phyloP scores from a whole-genome alignment of 371 early-diverging fungal genomes.

The Mucor lusitanicus region DNA sequence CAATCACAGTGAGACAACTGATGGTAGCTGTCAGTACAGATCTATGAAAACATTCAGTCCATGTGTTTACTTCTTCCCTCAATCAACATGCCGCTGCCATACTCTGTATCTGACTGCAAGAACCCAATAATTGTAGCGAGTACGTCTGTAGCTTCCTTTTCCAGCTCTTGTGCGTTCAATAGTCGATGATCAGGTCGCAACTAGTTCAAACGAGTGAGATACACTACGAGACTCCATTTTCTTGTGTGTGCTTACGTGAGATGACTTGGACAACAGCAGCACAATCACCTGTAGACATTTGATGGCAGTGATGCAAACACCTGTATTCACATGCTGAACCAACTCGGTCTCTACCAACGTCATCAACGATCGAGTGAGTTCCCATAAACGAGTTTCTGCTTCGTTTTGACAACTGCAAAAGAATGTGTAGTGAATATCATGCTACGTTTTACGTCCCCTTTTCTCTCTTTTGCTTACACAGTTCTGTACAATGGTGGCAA shows the following conservation, averaged over 20 bases:
- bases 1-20: conserved; percentile 41
- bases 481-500: conserved; percentile 31
- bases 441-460: neutral
- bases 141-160: conserved; percentile 33
- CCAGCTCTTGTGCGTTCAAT: conserved; percentile 32
- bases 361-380: conserved; percentile 29
- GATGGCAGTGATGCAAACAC: conserved; percentile 41
- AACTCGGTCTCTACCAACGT: conserved; percentile 22
- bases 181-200: conserved; percentile 46
- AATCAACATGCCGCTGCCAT: conserved; percentile 6
- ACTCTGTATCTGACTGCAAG: conserved; percentile 22
- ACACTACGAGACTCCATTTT: no score
- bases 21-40: conserved; percentile 47
- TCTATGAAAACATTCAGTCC: conserved; percentile 9
- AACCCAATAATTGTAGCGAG: conserved; percentile 23
- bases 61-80: no score
- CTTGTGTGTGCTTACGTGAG: conserved; percentile 7
- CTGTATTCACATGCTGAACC: conserved; percentile 35
- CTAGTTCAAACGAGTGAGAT: neutral
- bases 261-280: conserved; percentile 34
- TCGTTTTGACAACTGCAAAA: conserved; percentile 45
- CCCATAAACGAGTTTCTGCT: conserved; percentile 48
- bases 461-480: conserved; percentile 7
- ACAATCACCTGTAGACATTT: conserved; percentile 51
- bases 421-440: neutral